Conservation (phyloP, 805 yeast genomes). For the Zygosaccharomyces siamensis region DNA sequence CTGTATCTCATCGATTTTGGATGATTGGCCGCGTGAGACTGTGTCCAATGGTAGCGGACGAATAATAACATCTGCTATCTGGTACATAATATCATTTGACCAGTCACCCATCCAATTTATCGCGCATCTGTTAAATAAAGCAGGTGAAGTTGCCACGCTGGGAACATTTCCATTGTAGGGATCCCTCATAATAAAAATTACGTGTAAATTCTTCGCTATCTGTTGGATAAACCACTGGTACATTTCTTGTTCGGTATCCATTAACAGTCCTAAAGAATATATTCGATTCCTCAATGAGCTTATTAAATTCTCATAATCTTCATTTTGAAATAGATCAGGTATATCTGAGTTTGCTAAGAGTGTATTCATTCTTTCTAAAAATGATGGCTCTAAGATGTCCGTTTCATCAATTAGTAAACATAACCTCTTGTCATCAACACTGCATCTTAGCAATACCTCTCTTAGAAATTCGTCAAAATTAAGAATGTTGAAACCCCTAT, state of each 20-base stretch:
- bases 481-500: constrained; percentile 45
- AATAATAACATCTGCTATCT: constrained; percentile 45
- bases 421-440: constrained; percentile 52
- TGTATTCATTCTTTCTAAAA: constrained; percentile 87
- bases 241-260: constrained; percentile 66
- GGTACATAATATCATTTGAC: constrained; percentile 47
- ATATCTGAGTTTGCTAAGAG: constrained; percentile 89
- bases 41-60: constrained; percentile 50
- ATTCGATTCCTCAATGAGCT: constrained; percentile 52
- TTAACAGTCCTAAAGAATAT: constrained; percentile 51
- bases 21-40: constrained; percentile 31
- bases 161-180: constrained; percentile 37
- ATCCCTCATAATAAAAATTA: constrained; percentile 69
- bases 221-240: constrained; percentile 69
- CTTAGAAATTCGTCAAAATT: constrained; percentile 69
- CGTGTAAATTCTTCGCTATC: constrained; percentile 70
- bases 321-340: constrained; percentile 82
- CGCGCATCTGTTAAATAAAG: constrained; percentile 84
- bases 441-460: constrained; percentile 45
- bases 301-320: constrained; percentile 53
- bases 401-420: constrained; percentile 82
- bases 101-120: constrained; percentile 87
- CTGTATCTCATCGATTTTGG: background rate
- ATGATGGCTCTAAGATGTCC: constrained; percentile 66
- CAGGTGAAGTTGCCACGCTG: constrained; percentile 71